phyloP scores from a whole-genome alignment of 805 yeast genomes.

The Ogataea saltuana region DNA sequence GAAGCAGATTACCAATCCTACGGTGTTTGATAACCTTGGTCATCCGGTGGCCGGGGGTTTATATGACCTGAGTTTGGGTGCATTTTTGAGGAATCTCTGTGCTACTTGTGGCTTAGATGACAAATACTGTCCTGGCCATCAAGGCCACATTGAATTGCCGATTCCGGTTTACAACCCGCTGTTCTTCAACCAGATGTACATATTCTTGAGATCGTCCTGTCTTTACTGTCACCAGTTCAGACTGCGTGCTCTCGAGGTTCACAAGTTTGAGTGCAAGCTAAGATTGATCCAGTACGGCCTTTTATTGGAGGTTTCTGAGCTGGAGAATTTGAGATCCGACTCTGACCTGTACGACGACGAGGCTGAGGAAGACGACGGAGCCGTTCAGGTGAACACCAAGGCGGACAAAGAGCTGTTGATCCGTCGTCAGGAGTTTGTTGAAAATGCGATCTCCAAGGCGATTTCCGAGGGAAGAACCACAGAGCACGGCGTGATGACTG shows the following conservation, averaged over 20 bases:
- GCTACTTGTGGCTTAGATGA: constrained; percentile 96
- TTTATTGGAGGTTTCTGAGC: constrained; percentile 69
- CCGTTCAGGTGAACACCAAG: constrained; percentile 25
- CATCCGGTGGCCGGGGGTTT: constrained; percentile 94
- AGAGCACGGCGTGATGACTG: constrained; percentile 70
- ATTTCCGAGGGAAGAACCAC: constrained; percentile 73
- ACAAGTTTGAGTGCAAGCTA: constrained; percentile 75
- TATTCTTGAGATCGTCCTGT: constrained; percentile 81
- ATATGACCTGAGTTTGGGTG: constrained; percentile 94
- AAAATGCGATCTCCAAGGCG: constrained; percentile 68
- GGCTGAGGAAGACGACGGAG: constrained; percentile 46
- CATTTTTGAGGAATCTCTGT: constrained; percentile 85
- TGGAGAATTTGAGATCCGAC: constrained; percentile 62
- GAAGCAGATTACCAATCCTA: constrained; percentile 92
- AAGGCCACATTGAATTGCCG: constrained; percentile 96
- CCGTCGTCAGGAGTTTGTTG: constrained; percentile 70
- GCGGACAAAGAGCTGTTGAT: constrained; percentile 46
- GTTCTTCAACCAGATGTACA: constrained; percentile 88
- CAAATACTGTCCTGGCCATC: constrained; percentile 94
- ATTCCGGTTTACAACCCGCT: constrained; percentile 94
- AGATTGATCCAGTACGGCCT: constrained; percentile 85
- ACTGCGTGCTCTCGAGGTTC: constrained; percentile 66
- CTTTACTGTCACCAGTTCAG: constrained; percentile 87
- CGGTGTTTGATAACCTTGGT: constrained; percentile 93
- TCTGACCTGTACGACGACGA: constrained; percentile 44